Percentiles rank a stretch among this genome's conserved stretches.
Conservation (phyloP, 148 eudicot species). For the Drosera capensis region DNA sequence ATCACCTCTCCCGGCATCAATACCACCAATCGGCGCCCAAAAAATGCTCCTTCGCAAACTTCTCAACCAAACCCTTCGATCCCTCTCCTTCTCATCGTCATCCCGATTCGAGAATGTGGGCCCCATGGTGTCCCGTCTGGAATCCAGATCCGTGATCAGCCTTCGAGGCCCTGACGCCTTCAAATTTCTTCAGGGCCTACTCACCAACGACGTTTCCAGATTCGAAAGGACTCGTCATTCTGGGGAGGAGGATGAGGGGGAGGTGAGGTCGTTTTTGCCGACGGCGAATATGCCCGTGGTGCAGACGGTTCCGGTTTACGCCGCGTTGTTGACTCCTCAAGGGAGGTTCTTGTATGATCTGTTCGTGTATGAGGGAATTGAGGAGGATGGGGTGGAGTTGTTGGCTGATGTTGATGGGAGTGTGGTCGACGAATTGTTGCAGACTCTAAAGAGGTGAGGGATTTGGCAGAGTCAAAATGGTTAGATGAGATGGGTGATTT, state of each 20-base stretch:
- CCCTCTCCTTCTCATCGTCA: slow-evolving; percentile 20
- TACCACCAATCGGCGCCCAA: too few relatives aligned
- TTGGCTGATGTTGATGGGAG: slow-evolving; percentile 70
- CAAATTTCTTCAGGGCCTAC: slow-evolving; percentile 61
- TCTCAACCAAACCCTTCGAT: too few relatives aligned
- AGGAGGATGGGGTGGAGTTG: slow-evolving; percentile 44
- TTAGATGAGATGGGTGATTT: too few relatives aligned
- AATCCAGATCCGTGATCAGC: slow-evolving; percentile 63
- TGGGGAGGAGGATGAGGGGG: slow-evolving; percentile 13
- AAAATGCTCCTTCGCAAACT: too few relatives aligned
- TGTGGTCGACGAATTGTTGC: slow-evolving; percentile 67
- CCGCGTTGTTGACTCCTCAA: slow-evolving; percentile 69
- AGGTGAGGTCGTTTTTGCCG: slow-evolving; percentile 17
- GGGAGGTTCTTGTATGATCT: slow-evolving; percentile 83
- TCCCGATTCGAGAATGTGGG: slow-evolving; percentile 37
- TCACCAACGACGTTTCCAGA: slow-evolving; percentile 66
- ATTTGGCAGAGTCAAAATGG: too few relatives aligned
- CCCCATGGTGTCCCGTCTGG: slow-evolving; percentile 54
- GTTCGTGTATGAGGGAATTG: slow-evolving; percentile 42
- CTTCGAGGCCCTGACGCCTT: slow-evolving; percentile 73
- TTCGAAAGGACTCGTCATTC: slow-evolving; percentile 21
- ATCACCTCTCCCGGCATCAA: too few relatives aligned
- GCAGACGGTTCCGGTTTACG: slow-evolving; percentile 39
- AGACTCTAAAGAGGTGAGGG: slow-evolving; percentile 51
- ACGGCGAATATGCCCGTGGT: slow-evolving; percentile 43